Percentiles rank a stretch among this genome's conserved stretches.
Conservation (phyloP, 2,329 filamentous ascomycete genomes). For the Pseudogymnoascus destructans region DNA sequence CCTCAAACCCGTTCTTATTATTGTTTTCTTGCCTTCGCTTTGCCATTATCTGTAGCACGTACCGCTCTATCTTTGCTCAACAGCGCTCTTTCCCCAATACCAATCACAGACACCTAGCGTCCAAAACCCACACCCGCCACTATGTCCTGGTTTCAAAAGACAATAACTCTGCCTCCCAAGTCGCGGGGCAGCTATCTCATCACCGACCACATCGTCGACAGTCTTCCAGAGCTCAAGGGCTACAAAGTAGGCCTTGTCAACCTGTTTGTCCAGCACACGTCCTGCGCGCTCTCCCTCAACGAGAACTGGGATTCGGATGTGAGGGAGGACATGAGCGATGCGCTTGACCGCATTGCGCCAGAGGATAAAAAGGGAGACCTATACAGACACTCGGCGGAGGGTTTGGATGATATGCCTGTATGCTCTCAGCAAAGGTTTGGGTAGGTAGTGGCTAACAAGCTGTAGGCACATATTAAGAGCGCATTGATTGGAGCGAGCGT, state of each 20-base stretch:
- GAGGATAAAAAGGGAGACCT: conserved; percentile 63
- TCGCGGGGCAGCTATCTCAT: conserved; percentile 81
- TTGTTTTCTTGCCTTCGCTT: conserved; percentile 38
- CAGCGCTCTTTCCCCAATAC: conserved; percentile 24
- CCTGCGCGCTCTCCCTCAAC: conserved; percentile 79
- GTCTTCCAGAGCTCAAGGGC: conserved; percentile 64
- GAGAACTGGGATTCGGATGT: conserved; percentile 85
- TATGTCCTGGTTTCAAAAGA: conserved; percentile 74
- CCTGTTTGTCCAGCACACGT: conserved; percentile 92
- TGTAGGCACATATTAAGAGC: conserved; percentile 83
- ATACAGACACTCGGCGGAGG: conserved; percentile 81
- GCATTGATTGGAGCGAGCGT: conserved; percentile 80
- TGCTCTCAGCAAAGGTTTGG: conserved; percentile 21
- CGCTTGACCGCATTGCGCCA: conserved; percentile 78
- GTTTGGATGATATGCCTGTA: conserved; percentile 86
- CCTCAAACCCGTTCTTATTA: conserved; percentile 29
- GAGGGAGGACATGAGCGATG: conserved; percentile 85
- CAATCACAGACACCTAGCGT: conserved; percentile 19
- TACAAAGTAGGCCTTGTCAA: conserved; percentile 83
- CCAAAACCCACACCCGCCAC: conserved; percentile 19
- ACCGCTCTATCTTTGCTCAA: conserved; percentile 32
- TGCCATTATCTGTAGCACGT: conserved; percentile 41
- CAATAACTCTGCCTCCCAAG: conserved; percentile 63
- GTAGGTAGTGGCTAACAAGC: neutral
- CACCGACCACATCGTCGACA: conserved; percentile 57